Conservation (phyloP, 2,329 filamentous ascomycete species). For the Sclerotinia sclerotiorum region DNA sequence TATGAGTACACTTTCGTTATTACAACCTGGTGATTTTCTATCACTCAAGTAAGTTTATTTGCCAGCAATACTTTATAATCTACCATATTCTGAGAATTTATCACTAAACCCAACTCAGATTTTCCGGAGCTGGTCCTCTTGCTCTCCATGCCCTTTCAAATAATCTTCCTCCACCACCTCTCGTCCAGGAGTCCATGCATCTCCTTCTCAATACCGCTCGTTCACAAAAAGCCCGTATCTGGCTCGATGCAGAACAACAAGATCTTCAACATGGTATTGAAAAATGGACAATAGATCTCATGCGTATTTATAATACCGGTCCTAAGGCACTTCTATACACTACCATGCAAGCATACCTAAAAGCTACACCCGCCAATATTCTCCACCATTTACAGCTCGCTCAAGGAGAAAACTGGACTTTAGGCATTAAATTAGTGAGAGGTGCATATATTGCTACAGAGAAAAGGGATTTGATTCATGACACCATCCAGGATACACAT, state of each 20-base stretch:
- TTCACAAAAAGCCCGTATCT: constrained; percentile 45
- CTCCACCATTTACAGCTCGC: constrained; percentile 48
- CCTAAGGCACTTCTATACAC: constrained; percentile 48
- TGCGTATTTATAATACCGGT: constrained; percentile 51
- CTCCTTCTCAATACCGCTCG: constrained; percentile 31
- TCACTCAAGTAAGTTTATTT: constrained; percentile 49
- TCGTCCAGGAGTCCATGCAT: constrained; percentile 46
- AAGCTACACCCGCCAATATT: constrained; percentile 48
- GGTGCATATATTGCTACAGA: constrained; percentile 55
- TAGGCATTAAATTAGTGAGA: constrained; percentile 54
- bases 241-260: constrained; percentile 56
- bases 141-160: constrained; percentile 45
- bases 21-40: constrained; percentile 51
- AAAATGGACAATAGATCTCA: constrained; percentile 52
- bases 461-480: constrained; percentile 46
- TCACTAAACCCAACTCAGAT: constrained; percentile 37
- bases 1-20: constrained; percentile 53
- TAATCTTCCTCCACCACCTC: constrained; percentile 43
- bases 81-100: neutral
- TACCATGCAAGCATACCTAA: constrained; percentile 55
- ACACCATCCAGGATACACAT: constrained; percentile 49
- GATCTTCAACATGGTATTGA: constrained; percentile 53
- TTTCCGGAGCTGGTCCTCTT: constrained; percentile 50
- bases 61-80: neutral
- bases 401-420: constrained; percentile 48